Evolutionary conservation across 2,329 filamentous ascomycete species (phyloP).

Genomic region (Pyrenochaeta sp.): DNA sequence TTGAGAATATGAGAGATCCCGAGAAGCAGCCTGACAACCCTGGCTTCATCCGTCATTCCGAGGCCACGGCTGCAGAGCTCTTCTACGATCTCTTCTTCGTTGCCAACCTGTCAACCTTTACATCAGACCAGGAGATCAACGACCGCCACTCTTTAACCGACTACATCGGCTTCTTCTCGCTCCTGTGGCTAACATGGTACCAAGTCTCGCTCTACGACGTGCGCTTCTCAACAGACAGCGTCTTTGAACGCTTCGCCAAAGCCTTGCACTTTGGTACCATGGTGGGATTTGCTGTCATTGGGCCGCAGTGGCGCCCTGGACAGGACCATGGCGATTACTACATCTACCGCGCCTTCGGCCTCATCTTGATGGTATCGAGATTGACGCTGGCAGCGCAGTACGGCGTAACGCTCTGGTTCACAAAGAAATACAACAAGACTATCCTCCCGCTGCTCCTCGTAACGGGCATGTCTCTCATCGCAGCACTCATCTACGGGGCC

Average conservation of each 20-base stretch:
- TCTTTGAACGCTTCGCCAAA: slow-evolving; percentile 68
- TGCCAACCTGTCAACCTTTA: slow-evolving; percentile 68
- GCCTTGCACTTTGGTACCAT: slow-evolving; percentile 69
- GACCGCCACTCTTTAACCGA: slow-evolving; percentile 51
- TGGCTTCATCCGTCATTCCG: slow-evolving; percentile 52
- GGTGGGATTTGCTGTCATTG: slow-evolving; percentile 70
- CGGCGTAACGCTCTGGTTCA: slow-evolving; percentile 44
- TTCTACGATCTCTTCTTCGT: slow-evolving; percentile 70
- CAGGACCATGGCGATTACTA: slow-evolving; percentile 47
- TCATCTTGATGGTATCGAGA: slow-evolving; percentile 49
- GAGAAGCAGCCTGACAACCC: slow-evolving; percentile 19
- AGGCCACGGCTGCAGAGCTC: slow-evolving; percentile 63
- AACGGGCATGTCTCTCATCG: slow-evolving; percentile 41
- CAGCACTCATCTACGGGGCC: slow-evolving; percentile 44
- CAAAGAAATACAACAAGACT: slow-evolving; percentile 36
- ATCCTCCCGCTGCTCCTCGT: slow-evolving; percentile 44
- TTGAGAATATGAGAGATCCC: slow-evolving; percentile 21
- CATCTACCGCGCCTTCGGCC: slow-evolving; percentile 51
- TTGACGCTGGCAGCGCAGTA: slow-evolving; percentile 50
- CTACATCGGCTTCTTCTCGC: slow-evolving; percentile 62
- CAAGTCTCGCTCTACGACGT: slow-evolving; percentile 70
- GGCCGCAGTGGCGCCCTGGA: slow-evolving; percentile 49
- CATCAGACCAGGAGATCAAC: slow-evolving; percentile 62
- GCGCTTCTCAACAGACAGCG: slow-evolving; percentile 69
- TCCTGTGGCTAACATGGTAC: slow-evolving; percentile 75